phyloP scores from a whole-genome alignment of 2,329 filamentous ascomycete genomes.

The Exophiala oligosperma region DNA sequence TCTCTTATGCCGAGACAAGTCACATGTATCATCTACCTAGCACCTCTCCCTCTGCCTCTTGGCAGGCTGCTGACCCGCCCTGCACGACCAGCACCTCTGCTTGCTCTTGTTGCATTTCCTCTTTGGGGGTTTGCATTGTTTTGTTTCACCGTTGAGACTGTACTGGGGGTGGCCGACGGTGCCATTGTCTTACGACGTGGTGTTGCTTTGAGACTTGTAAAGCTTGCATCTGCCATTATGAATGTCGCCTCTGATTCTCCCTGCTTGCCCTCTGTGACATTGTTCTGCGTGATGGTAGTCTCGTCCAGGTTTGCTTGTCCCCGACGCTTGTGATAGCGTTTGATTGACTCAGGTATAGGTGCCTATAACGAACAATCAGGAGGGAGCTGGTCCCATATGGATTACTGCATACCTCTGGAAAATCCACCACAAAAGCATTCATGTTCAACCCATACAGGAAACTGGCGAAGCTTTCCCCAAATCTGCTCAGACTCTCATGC shows the following conservation, averaged over 20 bases:
- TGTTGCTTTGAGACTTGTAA: constrained; percentile 27
- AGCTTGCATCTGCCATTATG: constrained; percentile 25
- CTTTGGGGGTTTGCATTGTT: constrained; percentile 11
- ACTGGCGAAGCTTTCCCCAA: constrained; percentile 92
- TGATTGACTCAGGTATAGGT: constrained; percentile 81
- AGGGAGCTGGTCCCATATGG: constrained; percentile 1
- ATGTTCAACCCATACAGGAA: constrained; percentile 97
- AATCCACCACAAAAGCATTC: constrained; percentile 99
- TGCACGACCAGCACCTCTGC: constrained; percentile 33
- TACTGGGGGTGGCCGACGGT: constrained; percentile 16
- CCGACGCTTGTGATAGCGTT: constrained; percentile 60
- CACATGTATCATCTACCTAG: constrained; percentile 33
- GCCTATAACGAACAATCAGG: constrained; percentile 52
- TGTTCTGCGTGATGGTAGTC: constrained; percentile 4
- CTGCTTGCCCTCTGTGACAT: neutral
- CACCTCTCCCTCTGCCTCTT: constrained; percentile 40
- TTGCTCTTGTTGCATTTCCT: constrained; percentile 27
- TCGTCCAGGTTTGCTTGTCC: constrained; percentile 9
- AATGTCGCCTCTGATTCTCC: constrained; percentile 24
- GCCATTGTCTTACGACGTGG: constrained; percentile 26
- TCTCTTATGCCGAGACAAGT: neutral
- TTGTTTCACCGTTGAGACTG: constrained; percentile 13
- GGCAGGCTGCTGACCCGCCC: constrained; percentile 16
- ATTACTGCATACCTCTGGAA: constrained; percentile 70
- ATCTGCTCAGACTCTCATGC: constrained; percentile 89